Percentiles rank a stretch among this genome's conserved stretches.
phyloP scores from a whole-genome alignment of 2,329 filamentous ascomycete genomes.

The Stachybotrys echinatus region DNA sequence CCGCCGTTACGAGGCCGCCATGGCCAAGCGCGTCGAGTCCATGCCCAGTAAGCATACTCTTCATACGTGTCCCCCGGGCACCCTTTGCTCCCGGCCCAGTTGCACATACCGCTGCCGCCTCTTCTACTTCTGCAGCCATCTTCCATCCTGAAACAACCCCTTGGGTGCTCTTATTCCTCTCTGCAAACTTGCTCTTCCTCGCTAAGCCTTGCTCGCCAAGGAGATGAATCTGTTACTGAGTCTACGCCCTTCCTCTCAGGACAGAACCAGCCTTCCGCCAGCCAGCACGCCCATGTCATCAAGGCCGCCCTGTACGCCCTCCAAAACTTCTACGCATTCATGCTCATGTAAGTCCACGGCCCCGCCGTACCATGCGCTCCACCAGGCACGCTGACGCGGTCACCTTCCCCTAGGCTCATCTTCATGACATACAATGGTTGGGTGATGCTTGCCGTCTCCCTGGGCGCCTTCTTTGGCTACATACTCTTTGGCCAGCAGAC shows the following conservation, averaged over 20 bases:
- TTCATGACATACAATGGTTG: constrained; percentile 99
- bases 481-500: constrained; percentile 69
- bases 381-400: neutral
- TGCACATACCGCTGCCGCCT: too few relatives aligned
- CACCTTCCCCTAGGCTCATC: constrained; percentile 62
- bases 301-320: constrained; percentile 82
- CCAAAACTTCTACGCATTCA: constrained; percentile 98
- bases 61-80: too few relatives aligned
- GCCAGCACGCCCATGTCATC: constrained; percentile 66
- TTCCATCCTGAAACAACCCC: too few relatives aligned
- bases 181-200: constrained; percentile 8
- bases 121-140: too few relatives aligned
- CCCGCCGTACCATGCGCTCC: neutral
- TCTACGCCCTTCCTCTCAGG: constrained; percentile 60
- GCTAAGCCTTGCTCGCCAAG: constrained; percentile 23
- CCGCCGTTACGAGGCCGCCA: constrained; percentile 66
- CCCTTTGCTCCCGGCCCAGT: too few relatives aligned
- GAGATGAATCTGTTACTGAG: constrained; percentile 51
- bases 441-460: constrained; percentile 87
- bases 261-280: constrained; percentile 57
- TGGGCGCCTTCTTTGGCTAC: constrained; percentile 88
- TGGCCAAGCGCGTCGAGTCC: constrained; percentile 41
- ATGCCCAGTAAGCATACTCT: constrained; percentile 44
- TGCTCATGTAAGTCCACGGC: constrained; percentile 77
- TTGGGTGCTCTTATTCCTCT: constrained; percentile 8